Base-by-base conservation (phyloP, 2,329 filamentous ascomycete species). In the Fulvia fulva region DNA sequence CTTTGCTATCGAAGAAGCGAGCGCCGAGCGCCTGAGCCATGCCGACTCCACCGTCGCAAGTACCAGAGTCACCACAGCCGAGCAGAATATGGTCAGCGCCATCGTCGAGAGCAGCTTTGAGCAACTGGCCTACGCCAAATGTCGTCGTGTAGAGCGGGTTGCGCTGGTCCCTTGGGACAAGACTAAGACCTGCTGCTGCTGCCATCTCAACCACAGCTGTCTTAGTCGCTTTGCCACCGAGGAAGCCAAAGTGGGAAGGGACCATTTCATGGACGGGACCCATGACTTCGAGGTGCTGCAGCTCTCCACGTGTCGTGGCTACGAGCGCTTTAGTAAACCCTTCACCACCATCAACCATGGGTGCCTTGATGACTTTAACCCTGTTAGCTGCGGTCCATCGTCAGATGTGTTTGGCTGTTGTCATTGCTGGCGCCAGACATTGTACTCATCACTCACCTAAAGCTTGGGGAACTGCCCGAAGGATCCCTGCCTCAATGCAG, bases 11-110 rank as follows among this genome's bases (percentile, higher is more conserved):
- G 12, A 78, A 59, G 16, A 82, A 71, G 1, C 72, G 72, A 2
- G 73, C 79, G 4, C 80, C 80, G 5, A 83, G 74, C 1, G 80
- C 80, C 61, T 83, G 80, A 8, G 81, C 76, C 79, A 83, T 81
- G 14, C 80, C 80, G 0, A 77, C 77, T 14, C 80, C 81, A 6
- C 78, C 80, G 58, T 82, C 80, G 37, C 78, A 81, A 5, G 80
- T 82, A 5, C 79, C 81, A 2, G 80, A 82, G 64, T 83, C 80
- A 34, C 80, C 80, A 62, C 80, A 82, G 0, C 80, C 81, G 22
- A 83, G 67, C 7, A 83, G 70, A 49, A 83, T 78, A 7, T 74
- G 74, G 8, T 70, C 70, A 8, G 73, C 77, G 1, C 79, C 80
- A 51, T 73, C 71, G 53, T 80, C 75, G 3, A 82, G 67, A 2